phyloP scores from a whole-genome alignment of 2,329 filamentous ascomycete genomes.

The Paecilomyces sp. region DNA sequence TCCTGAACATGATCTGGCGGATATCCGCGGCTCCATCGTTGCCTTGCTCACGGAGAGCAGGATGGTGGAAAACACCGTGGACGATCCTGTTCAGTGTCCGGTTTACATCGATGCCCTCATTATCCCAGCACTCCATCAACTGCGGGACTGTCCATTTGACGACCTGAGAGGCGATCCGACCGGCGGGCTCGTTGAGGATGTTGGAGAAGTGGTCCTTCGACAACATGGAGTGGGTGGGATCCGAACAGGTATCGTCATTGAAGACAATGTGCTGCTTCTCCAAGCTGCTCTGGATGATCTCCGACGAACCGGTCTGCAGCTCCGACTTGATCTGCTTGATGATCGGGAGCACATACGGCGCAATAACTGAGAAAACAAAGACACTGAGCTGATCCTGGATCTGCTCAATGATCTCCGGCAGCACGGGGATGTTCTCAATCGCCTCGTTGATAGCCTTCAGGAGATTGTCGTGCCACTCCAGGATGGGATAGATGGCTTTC shows the following conservation, averaged over 20 bases:
- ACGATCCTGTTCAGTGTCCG: slow-evolving; percentile 70
- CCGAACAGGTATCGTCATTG: slow-evolving; percentile 63
- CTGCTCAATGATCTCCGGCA: slow-evolving; percentile 79
- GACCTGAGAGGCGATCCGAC: slow-evolving; percentile 70
- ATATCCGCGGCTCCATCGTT: slow-evolving; percentile 66
- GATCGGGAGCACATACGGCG: slow-evolving; percentile 79
- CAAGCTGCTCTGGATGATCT: slow-evolving; percentile 79
- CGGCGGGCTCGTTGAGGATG: slow-evolving; percentile 80
- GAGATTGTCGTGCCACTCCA: slow-evolving; percentile 84
- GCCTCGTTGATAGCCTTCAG: slow-evolving; percentile 71
- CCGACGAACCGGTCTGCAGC: slow-evolving; percentile 74
- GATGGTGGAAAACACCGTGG: slow-evolving; percentile 78
- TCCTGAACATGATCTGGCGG: slow-evolving; percentile 68
- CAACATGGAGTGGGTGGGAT: slow-evolving; percentile 92
- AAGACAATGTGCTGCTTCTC: slow-evolving; percentile 84
- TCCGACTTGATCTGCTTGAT: slow-evolving; percentile 82
- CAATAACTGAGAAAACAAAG: slow-evolving; percentile 87
- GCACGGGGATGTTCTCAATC: slow-evolving; percentile 76
- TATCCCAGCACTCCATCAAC: slow-evolving; percentile 79
- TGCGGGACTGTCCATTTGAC: slow-evolving; percentile 84
- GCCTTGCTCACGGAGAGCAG: slow-evolving; percentile 65
- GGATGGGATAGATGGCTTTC: slow-evolving; percentile 76
- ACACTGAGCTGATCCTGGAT: slow-evolving; percentile 79
- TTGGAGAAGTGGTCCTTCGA: slow-evolving; percentile 95
- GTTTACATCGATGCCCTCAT: slow-evolving; percentile 63